Percentiles rank a stretch among this genome's conserved stretches.
phyloP scores from a whole-genome alignment of 257 asterid species.

The Primulina eburnea region DNA sequence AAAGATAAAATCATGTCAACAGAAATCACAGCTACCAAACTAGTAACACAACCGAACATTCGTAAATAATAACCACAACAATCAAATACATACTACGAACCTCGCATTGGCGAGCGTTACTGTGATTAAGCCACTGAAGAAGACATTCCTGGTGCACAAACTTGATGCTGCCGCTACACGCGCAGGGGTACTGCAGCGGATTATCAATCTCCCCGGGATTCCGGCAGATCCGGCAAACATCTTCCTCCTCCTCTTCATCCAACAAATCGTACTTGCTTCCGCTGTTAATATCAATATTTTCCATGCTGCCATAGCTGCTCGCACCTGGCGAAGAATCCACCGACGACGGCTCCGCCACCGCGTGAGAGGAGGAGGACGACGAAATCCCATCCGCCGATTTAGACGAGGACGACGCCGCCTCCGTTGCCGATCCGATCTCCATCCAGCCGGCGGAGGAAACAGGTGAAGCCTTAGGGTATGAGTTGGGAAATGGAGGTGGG shows the following conservation, averaged over 20 bases:
- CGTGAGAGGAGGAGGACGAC: slow-evolving; percentile 12
- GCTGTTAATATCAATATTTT: slow-evolving; percentile 21
- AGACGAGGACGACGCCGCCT: slow-evolving; percentile 36
- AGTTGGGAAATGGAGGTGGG: slow-evolving; percentile 16
- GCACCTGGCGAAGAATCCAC: slow-evolving; percentile 41
- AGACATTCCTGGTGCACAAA: slow-evolving; percentile 96
- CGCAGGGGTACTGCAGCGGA: slow-evolving; percentile 92
- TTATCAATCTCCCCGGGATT: slow-evolving; percentile 89
- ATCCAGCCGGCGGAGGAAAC: slow-evolving; percentile 43
- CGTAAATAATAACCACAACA: not conserved
- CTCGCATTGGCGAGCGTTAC: slow-evolving; percentile 99
- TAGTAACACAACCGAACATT: not conserved
- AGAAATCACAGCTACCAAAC: not conserved
- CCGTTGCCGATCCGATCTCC: slow-evolving; percentile 84
- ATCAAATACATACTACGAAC: slow-evolving; percentile 26
- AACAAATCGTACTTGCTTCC: slow-evolving; percentile 45
- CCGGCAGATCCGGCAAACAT: slow-evolving; percentile 97
- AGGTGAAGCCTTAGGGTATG: slow-evolving; percentile 45
- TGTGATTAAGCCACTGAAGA: slow-evolving; percentile 97
- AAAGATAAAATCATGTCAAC: not conserved
- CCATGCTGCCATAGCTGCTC: slow-evolving; percentile 20
- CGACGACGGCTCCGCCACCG: slow-evolving; percentile 43
- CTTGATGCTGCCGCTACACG: slow-evolving; percentile 96
- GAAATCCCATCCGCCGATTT: slow-evolving; percentile 35
- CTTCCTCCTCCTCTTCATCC: slow-evolving; percentile 93